Conservation (phyloP, 1,284 basidiomycete species). For the Ustilago curta region DNA sequence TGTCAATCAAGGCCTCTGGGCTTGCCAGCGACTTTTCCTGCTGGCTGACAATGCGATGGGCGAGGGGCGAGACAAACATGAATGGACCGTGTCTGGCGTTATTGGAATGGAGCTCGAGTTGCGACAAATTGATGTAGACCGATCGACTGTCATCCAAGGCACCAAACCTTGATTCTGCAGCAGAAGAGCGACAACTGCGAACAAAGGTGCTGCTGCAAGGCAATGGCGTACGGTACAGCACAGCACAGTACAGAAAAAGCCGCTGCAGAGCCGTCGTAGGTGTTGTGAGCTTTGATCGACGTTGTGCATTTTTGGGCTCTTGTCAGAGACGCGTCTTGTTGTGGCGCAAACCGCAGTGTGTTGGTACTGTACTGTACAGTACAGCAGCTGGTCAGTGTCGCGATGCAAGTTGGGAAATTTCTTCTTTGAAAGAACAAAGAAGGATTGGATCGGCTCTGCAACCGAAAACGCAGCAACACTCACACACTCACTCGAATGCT, state of each 20-base stretch:
- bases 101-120: slow-evolving; percentile 7
- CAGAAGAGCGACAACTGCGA: neutral
- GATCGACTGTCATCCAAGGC: slow-evolving; percentile 13
- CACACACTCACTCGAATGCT: neutral
- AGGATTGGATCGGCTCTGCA: neutral
- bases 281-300: neutral
- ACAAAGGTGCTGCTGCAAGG: neutral
- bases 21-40: neutral
- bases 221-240: neutral
- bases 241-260: neutral
- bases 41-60: neutral
- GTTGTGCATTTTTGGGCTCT: neutral
- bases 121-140: slow-evolving; percentile 28
- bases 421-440: slow-evolving; percentile 9
- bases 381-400: neutral
- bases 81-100: slow-evolving; percentile 3
- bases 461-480: neutral
- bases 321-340: neutral
- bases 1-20: neutral
- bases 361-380: too few relatives aligned
- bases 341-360: neutral
- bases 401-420: neutral
- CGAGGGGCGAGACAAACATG: neutral
- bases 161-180: neutral
- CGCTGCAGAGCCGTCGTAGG: neutral